Percentiles rank a stretch among this genome's conserved stretches.
Conservation (phyloP, 768 basidiomycete species). For the Boletus sensibilis region DNA sequence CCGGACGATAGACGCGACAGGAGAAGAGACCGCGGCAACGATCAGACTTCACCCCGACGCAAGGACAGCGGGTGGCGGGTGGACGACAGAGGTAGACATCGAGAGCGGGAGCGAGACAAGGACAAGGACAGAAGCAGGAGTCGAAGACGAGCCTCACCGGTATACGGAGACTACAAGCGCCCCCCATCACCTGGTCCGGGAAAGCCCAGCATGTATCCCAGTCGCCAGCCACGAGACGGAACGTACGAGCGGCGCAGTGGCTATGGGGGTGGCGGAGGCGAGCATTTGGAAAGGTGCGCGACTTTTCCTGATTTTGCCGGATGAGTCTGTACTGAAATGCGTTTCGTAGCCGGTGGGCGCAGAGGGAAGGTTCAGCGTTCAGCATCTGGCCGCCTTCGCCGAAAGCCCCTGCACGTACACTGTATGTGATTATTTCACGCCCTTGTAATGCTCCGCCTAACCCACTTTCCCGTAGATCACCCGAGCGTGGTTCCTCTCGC, state of each 20-base stretch:
- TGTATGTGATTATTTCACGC: conserved; percentile 40
- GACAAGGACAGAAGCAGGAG: conserved; percentile 14
- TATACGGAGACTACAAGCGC: conserved; percentile 58
- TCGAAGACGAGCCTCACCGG: conserved; percentile 51
- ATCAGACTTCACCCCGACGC: conserved; percentile 4
- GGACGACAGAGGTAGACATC: conserved; percentile 19
- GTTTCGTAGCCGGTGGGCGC: conserved; percentile 58
- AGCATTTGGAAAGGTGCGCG: conserved; percentile 70
- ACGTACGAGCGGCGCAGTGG: conserved; percentile 27
- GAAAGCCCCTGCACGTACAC: conserved; percentile 55
- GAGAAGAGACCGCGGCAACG: background rate
- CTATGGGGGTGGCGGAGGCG: conserved; percentile 35
- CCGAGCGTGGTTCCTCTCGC: conserved; percentile 48
- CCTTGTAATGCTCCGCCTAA: background rate
- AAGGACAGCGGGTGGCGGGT: background rate
- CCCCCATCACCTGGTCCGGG: conserved; percentile 39
- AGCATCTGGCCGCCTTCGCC: conserved; percentile 86
- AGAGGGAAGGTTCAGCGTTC: conserved; percentile 56
- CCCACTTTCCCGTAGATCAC: conserved; percentile 44
- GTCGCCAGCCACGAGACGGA: conserved; percentile 25
- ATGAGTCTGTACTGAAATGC: background rate
- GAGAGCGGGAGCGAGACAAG: conserved; percentile 25
- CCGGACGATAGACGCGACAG: conserved; percentile 4
- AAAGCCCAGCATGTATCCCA: conserved; percentile 57
- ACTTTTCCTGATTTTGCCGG: background rate